phyloP scores from a whole-genome alignment of 495 filamentous ascomycete species.

The Penicillium cataractarum region DNA sequence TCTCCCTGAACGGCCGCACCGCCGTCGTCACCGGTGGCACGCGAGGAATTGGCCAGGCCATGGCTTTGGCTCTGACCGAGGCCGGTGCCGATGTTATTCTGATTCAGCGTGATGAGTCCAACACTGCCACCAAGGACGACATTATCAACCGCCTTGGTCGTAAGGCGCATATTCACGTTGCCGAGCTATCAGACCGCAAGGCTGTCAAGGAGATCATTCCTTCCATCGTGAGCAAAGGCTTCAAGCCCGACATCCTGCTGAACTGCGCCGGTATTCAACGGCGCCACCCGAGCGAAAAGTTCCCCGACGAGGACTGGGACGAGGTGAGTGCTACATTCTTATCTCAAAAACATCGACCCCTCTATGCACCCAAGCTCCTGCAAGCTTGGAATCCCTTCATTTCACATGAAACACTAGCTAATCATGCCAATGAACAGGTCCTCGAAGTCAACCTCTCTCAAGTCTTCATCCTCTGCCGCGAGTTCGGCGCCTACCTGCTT shows the following conservation, averaged over 20 bases:
- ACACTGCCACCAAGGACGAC: slow-evolving; percentile 63
- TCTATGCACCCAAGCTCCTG: not conserved
- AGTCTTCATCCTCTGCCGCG: slow-evolving; percentile 82
- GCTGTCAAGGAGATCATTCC: slow-evolving; percentile 66
- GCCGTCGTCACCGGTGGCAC: slow-evolving; percentile 88
- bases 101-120: slow-evolving; percentile 63
- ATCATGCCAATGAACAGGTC: slow-evolving; percentile 48
- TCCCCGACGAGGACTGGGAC: slow-evolving; percentile 83
- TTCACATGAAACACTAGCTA: not conserved
- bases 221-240: slow-evolving; percentile 59
- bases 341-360: not conserved
- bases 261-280: slow-evolving; percentile 88
- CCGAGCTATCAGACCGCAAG: slow-evolving; percentile 67
- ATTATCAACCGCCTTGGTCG: slow-evolving; percentile 67
- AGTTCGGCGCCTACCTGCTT: slow-evolving; percentile 85
- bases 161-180: slow-evolving; percentile 67
- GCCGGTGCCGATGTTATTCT: slow-evolving; percentile 78
- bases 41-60: slow-evolving; percentile 83
- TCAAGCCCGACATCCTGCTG: slow-evolving; percentile 70
- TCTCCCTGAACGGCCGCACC: slow-evolving; percentile 60
- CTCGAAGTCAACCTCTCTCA: slow-evolving; percentile 82
- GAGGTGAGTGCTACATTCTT: slow-evolving; percentile 47
- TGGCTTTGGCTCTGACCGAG: slow-evolving; percentile 80
- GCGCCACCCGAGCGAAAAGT: slow-evolving; percentile 73
- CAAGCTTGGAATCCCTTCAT: not conserved